Evolutionary conservation across 805 yeast species (phyloP), one percentile per base, ranked within the genome.

Genomic region (Saturnispora gosingensis): DNA sequence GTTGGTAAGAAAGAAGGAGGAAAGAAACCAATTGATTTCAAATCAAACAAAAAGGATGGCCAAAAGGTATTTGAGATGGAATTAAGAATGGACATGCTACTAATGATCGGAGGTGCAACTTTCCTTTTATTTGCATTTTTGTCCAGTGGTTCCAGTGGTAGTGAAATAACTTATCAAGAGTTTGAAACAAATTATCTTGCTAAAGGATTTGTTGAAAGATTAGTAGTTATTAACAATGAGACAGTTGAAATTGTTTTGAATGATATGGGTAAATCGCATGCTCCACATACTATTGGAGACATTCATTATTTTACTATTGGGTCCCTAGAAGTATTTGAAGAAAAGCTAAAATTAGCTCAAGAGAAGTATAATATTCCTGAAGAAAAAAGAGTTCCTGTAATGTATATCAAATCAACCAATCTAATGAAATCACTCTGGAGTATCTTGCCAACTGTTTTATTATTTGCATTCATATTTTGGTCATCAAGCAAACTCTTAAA

Each of bases 291-390:
- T 45, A 52, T 65, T 6, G 59, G 50, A 22, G 61, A 58, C 35
- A 63, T 60, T 39, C 71, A 71, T 57, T 74, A 67, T 47, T 90
- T 90, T 71, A 84, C 95, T 13, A 88, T 90, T 60, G 97, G 97
- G 4, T 86, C 96, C 0, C 82, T 88, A 6, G 90, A 86, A 57
- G 73, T 80, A 22, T 87, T 90, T 61, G 97, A 90, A 68, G 87
- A 86, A 50, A 89, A 87, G 60, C 73, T 90, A 73, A 83, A 80
- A 53, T 75, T 74, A 43, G 75, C 83, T 11, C 96, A 89, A 68
- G 85, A 84, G 58, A 74, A 74, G 47, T 73, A 85, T 56, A 77
- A 80, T 15, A 82, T 88, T 51, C 82, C 90, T 0, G 69, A 80
- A 27, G 76, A 74, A 11, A 87, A 83, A 61, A 74, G 95, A 57